Base-by-base conservation (phyloP, 371 early-diverging fungal genomes). In the Mortierella sp. region DNA sequence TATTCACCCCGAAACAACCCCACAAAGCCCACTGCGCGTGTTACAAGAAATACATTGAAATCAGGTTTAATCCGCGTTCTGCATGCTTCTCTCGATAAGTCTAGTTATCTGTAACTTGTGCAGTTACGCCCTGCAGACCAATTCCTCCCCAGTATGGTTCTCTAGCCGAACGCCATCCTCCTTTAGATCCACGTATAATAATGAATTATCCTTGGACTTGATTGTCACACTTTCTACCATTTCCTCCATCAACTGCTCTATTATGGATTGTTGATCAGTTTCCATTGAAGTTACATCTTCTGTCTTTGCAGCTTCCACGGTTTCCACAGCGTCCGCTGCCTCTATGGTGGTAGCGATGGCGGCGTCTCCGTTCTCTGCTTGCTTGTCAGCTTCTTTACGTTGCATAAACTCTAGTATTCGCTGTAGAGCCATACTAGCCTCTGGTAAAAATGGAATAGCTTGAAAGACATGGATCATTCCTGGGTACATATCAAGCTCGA, bases 401-500 rank as follows among this genome's bases (percentile, higher is more conserved):
- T 70, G 59, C 71, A 80, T 64, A 47, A 80, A 80, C 31, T 80
- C 71, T 3, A 53, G 67, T 45, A 80, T 74, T 45, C 80, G 40
- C 49, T 85, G 75, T 19, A 88, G 64, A 0, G 89, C 89, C 67
- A 86, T 84, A 9, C 45, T n/a, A 8, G 87, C 73, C 35, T 81
- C 72, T 65, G 84, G 85, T 8, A 71, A 57, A 72, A 89, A 86
- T 3, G 88, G 87, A 53, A 89, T 82, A 9, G 87, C 87, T 61
- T 89, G 89, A 53, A 89, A 89, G 13, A 89, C 89, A 74, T 89
- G 89, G 0, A 87, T 85, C 89, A 89, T 89, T 13, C 71, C 70
- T 17, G 80, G 75, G 55, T 74, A 80, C 57, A 74, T 70, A n/a
- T 80, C 80, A 34, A 80, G 13, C 28, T 80, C 80, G 0, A 80